These are phyloP conservation scores for Fusarium beomiforme DNA, from an alignment of 2,329 filamentous ascomycete species.

Conservation along the genomic window DNA sequence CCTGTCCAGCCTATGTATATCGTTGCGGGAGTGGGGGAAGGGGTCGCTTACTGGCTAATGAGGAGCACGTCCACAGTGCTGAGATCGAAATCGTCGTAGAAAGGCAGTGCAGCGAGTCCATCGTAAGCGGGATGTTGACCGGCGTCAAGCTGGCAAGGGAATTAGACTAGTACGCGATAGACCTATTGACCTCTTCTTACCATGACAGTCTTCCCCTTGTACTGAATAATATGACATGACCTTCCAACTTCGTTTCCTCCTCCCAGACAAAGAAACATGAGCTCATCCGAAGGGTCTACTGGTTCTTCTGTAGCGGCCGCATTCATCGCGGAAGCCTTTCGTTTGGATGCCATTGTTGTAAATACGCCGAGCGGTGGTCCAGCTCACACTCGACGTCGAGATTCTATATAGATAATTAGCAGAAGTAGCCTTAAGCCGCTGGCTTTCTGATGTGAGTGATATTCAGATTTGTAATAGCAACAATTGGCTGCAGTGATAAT, in stretches of 20 bases:
- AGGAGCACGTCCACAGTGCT: slow-evolving; percentile 97
- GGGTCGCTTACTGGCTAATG: slow-evolving; percentile 91
- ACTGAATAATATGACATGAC: slow-evolving; percentile 97
- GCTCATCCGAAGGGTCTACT: slow-evolving; percentile 91
- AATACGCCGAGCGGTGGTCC: slow-evolving; percentile 21
- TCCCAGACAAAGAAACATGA: slow-evolving; percentile 92
- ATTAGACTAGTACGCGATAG: slow-evolving; percentile 30
- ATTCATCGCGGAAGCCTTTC: slow-evolving; percentile 83
- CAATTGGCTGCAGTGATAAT: neutral
- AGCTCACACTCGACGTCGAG: slow-evolving; percentile 31
- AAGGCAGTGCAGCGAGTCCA: slow-evolving; percentile 90
- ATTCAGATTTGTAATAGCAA: slow-evolving; percentile 18
- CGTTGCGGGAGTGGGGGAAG: slow-evolving; percentile 29
- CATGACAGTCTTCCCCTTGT: slow-evolving; percentile 99
- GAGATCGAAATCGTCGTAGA: slow-evolving; percentile 98
- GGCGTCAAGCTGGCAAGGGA: slow-evolving; percentile 79
- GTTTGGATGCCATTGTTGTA: slow-evolving; percentile 85
- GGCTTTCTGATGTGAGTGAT: slow-evolving; percentile 5
- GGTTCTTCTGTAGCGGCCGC: slow-evolving; percentile 78
- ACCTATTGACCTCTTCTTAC: slow-evolving; percentile 58
- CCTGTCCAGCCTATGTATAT: slow-evolving; percentile 42
- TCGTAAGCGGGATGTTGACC: slow-evolving; percentile 97
- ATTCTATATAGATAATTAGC: slow-evolving; percentile 28
- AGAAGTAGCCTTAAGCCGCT: slow-evolving; percentile 2
- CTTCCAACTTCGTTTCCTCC: slow-evolving; percentile 97